A percentile compares a stretch with the other conserved stretches of the same genome.
Conservation (phyloP, 2,329 filamentous ascomycete species). For the Fusarium xyrophilum region DNA sequence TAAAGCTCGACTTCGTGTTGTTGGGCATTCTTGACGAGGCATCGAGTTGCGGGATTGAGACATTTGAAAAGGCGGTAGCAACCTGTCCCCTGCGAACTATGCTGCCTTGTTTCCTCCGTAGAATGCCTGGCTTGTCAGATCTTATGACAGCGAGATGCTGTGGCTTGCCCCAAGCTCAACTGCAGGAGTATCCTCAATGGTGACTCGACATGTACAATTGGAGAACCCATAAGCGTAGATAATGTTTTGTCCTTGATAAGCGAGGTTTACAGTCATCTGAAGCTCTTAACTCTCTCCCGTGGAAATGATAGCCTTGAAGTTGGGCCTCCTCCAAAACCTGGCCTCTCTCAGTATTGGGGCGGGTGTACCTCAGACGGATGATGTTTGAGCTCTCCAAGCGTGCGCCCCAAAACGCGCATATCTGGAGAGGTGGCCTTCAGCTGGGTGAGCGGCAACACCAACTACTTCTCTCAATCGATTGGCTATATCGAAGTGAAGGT, state of each 20-base stretch:
- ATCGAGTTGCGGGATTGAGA: not conserved
- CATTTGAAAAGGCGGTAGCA: not conserved
- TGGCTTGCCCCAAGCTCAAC: rapidly evolving
- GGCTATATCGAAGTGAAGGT: not conserved
- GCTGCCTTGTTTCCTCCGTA: too few species aligned
- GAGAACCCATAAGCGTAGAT: not conserved
- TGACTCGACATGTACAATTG: not conserved
- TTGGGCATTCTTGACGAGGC: not conserved
- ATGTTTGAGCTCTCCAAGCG: not conserved
- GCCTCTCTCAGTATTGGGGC: not conserved
- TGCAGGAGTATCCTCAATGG: not conserved
- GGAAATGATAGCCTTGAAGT: not conserved
- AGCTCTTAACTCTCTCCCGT: not conserved
- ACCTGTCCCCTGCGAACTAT: not conserved
- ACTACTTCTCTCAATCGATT: not conserved
- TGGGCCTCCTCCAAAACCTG: not conserved
- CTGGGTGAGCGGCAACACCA: not conserved
- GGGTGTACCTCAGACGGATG: not conserved
- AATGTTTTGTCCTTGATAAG: not conserved
- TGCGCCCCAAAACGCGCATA: not conserved
- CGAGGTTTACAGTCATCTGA: not conserved
- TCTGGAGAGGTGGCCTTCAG: not conserved
- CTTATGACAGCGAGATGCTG: not conserved
- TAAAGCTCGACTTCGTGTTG: not conserved
- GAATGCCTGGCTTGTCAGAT: not conserved